Conservation (phyloP, 495 filamentous ascomycete species). For the Trichocladium antarcticum region DNA sequence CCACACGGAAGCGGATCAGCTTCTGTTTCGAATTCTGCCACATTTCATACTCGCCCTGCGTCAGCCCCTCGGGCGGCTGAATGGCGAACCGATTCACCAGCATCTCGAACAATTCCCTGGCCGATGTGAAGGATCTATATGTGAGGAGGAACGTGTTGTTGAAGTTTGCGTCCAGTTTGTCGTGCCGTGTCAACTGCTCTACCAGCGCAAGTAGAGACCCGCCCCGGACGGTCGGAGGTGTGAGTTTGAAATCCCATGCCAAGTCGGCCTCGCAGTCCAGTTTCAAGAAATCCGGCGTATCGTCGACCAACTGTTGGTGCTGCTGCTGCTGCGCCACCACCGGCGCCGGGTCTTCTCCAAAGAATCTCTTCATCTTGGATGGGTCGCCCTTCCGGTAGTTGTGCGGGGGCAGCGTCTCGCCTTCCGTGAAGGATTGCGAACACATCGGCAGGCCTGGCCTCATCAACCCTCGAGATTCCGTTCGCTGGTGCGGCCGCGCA, state of each 20-base stretch:
- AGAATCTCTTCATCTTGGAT: constrained; percentile 78
- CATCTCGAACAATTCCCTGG: constrained; percentile 82
- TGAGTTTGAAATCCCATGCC: constrained; percentile 70
- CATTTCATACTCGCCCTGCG: constrained; percentile 60
- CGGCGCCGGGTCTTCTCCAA: constrained; percentile 69
- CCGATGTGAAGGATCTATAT: constrained; percentile 88
- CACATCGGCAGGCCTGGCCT: constrained; percentile 36
- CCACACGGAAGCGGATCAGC: constrained; percentile 84
- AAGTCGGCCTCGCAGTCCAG: constrained; percentile 88
- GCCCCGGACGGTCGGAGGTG: constrained; percentile 65
- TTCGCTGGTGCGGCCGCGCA: constrained; percentile 37
- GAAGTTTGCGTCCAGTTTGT: constrained; percentile 88
- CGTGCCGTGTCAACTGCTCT: constrained; percentile 92
- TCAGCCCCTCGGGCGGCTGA: constrained; percentile 80
- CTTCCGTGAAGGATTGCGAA: constrained; percentile 57
- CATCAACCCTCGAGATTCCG: constrained; percentile 33
- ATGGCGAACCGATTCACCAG: constrained; percentile 83
- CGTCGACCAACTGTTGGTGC: constrained; percentile 47
- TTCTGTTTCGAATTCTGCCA: constrained; percentile 95
- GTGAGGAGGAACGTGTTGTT: constrained; percentile 97
- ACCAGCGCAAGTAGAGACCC: constrained; percentile 82
- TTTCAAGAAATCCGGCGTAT: constrained; percentile 69
- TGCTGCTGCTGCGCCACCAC: constrained; percentile 11
- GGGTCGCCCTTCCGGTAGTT: constrained; percentile 56
- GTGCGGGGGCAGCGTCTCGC: constrained; percentile 44